phyloP scores from a whole-genome alignment of 2,329 filamentous ascomycete genomes.

The Ceratocystis cubensis region DNA sequence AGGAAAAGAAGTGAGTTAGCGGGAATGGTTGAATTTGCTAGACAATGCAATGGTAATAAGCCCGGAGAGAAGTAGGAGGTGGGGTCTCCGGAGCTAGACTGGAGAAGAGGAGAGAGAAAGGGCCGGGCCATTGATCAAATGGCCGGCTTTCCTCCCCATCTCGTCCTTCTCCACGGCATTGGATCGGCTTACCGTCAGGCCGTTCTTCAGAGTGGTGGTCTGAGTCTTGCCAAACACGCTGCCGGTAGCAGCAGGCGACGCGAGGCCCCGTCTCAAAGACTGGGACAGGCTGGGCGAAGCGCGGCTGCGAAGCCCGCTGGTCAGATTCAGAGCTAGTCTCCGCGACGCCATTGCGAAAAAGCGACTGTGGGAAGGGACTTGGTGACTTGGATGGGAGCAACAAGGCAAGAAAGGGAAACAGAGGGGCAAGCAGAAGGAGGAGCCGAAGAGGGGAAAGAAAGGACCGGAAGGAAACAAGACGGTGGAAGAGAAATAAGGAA shows the following conservation, averaged over 20 bases:
- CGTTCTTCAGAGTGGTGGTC: slow-evolving; percentile 93
- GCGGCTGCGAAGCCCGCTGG: slow-evolving; percentile 79
- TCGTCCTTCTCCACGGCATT: too few species aligned
- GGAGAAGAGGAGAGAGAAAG: too few species aligned
- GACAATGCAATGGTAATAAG: background rate
- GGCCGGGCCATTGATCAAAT: background rate
- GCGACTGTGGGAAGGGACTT: slow-evolving; percentile 35
- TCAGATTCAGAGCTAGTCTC: slow-evolving; percentile 90
- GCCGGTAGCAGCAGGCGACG: slow-evolving; percentile 58
- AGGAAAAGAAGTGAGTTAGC: slow-evolving; percentile 10
- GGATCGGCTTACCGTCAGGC: slow-evolving; percentile 62
- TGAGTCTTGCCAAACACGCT: slow-evolving; percentile 64
- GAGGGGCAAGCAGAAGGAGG: slow-evolving; percentile 15
- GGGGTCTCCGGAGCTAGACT: too few species aligned
- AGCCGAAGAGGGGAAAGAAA: slow-evolving; percentile 2
- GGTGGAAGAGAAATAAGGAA: slow-evolving; percentile 9
- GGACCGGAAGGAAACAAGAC: slow-evolving; percentile 11
- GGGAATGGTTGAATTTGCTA: background rate
- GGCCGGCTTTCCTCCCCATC: too few species aligned
- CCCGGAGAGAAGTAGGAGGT: background rate
- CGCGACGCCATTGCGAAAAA: slow-evolving; percentile 73
- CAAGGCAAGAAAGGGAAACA: slow-evolving; percentile 21
- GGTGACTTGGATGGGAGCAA: slow-evolving; percentile 13
- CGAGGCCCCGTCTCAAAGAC: slow-evolving; percentile 74
- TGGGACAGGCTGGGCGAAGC: slow-evolving; percentile 67